These are phyloP conservation scores for Ascobolus immersus DNA, from an alignment of 495 filamentous ascomycete species.

Conservation along the genomic window DNA sequence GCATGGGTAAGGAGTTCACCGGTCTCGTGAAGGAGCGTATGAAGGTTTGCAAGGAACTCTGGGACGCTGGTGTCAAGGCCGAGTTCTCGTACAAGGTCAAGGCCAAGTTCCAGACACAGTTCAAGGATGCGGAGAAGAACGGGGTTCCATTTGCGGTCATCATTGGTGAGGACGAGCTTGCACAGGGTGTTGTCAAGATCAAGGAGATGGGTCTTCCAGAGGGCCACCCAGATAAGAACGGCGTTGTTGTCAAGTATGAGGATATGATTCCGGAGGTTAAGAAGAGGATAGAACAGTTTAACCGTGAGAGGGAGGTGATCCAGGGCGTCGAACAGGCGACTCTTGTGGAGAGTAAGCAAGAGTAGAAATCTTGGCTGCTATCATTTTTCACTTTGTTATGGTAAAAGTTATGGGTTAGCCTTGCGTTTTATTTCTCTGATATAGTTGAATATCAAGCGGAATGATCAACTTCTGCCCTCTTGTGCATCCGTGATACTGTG, in stretches of 20 bases:
- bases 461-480: too few relatives aligned
- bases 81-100: slow-evolving; percentile 61
- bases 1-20: slow-evolving; percentile 62
- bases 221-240: slow-evolving; percentile 67
- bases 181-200: slow-evolving; percentile 47
- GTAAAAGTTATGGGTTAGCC: too few relatives aligned
- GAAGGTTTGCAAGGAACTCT: slow-evolving; percentile 41
- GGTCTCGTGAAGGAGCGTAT: slow-evolving; percentile 63
- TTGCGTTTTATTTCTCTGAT: too few relatives aligned
- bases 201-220: slow-evolving; percentile 63
- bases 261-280: slow-evolving; percentile 37
- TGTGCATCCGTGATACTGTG: too few relatives aligned
- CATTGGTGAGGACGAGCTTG: slow-evolving; percentile 56
- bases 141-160: slow-evolving; percentile 52
- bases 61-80: slow-evolving; percentile 61
- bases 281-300: slow-evolving; percentile 17
- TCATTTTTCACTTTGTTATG: too few relatives aligned
- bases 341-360: too few relatives aligned
- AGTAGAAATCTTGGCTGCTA: too few relatives aligned
- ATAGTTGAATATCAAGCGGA: too few relatives aligned
- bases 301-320: slow-evolving; percentile 6
- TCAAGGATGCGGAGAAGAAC: slow-evolving; percentile 49
- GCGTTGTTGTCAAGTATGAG: slow-evolving; percentile 37
- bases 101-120: slow-evolving; percentile 51
- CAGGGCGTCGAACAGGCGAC: too few relatives aligned